These are phyloP conservation scores for Xylaria scruposa DNA, from an alignment of 495 filamentous ascomycete species.

Conservation along the genomic window DNA sequence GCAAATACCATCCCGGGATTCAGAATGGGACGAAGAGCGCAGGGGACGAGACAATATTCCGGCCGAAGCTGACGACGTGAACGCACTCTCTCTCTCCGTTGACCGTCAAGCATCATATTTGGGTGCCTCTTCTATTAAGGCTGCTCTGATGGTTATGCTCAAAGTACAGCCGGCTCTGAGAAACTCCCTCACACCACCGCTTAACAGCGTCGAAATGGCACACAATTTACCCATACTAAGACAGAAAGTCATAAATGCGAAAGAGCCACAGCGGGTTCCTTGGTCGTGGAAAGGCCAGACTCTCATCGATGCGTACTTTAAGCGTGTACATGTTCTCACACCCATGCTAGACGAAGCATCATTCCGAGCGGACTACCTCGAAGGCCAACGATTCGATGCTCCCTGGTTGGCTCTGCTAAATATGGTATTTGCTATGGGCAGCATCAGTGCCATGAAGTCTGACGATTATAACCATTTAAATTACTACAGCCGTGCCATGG, in stretches of 20 bases:
- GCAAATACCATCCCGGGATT: slow-evolving; percentile 60
- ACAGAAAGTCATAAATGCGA: slow-evolving; percentile 50
- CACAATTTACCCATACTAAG: slow-evolving; percentile 57
- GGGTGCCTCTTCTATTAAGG: slow-evolving; percentile 82
- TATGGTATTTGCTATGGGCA: slow-evolving; percentile 81
- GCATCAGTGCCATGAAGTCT: slow-evolving; percentile 71
- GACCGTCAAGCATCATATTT: slow-evolving; percentile 77
- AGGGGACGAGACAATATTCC: slow-evolving; percentile 64
- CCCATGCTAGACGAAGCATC: slow-evolving; percentile 79
- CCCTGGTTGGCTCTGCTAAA: slow-evolving; percentile 80
- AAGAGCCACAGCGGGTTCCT: slow-evolving; percentile 60
- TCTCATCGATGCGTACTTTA: slow-evolving; percentile 79
- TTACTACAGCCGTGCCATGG: slow-evolving; percentile 75
- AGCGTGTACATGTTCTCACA: slow-evolving; percentile 74
- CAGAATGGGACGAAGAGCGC: slow-evolving; percentile 65
- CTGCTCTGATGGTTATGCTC: slow-evolving; percentile 80
- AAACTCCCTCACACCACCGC: slow-evolving; percentile 61
- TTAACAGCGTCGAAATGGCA: slow-evolving; percentile 55
- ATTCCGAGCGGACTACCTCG: slow-evolving; percentile 75
- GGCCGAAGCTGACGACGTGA: slow-evolving; percentile 80
- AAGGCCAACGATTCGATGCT: slow-evolving; percentile 69
- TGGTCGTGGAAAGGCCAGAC: slow-evolving; percentile 67
- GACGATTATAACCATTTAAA: slow-evolving; percentile 74
- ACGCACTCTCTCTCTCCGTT: slow-evolving; percentile 76
- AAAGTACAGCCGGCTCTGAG: slow-evolving; percentile 71